Base-by-base conservation (phyloP, 2,329 filamentous ascomycete species). In the Aspergillus tamarii region DNA sequence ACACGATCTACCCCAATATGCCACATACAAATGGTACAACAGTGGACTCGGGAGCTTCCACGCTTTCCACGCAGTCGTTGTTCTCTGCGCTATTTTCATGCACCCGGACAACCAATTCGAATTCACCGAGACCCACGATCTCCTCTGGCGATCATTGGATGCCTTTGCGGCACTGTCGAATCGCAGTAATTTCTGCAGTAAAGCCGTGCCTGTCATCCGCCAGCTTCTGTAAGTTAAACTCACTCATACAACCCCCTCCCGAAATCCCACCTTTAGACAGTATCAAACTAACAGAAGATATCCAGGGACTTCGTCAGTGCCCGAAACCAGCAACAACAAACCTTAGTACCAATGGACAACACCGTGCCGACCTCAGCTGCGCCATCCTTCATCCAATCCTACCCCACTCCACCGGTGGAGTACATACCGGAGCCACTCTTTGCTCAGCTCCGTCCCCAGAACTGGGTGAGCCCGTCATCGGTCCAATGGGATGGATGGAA, bases 11-110 rank as follows among this genome's bases (percentile, higher is more conserved):
- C 64, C 74, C 1, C 63, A 72, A 7, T 78, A 78, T 50, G 67
- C 71, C 6, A 73, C 75, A 1, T 81, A 79, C 61, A 76, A 72
- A 64, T 81, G 78, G 78, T 81, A 79, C 60, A 77, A 73, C 30
- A 73, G 75, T 32, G 76, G 76, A 2, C 64, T 78, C 3, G 78
- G 77, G 7, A 78, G 76, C 59, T 81, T 80, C 63, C 77, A 80
- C 45, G 76, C 78, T 1, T 80, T 81, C 62, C 77, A 80, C 52
- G 78, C 76, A 1, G 77, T 77, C 7, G 72, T 79, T 0, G 73
- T 76, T 7, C 62, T 78, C 2, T 69, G 72, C 7, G 63, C 71
- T 4, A 70, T 74, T 21, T 63, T 77, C 8, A 68, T 74, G 57
- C 69, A 72, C 34, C 70, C 74, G 0, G 71, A 76, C 23, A 70